A percentile compares a stretch with the other conserved stretches of the same genome.
Evolutionary conservation across 768 basidiomycete species (phyloP).

Genomic region (Naganishia onofrii): DNA sequence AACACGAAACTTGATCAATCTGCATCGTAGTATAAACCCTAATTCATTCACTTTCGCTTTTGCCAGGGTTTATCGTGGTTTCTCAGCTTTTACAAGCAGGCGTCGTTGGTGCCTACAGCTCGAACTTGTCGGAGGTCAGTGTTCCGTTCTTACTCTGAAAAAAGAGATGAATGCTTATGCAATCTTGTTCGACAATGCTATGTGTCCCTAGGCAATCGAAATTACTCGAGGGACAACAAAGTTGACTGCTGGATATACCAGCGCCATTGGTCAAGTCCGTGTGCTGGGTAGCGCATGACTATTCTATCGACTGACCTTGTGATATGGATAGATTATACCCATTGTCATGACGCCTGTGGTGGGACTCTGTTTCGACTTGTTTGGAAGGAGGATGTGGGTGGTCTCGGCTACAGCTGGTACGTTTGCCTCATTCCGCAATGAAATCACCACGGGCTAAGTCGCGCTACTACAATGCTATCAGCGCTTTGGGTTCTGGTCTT

Average conservation of each 20-base stretch:
- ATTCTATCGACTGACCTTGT: background rate
- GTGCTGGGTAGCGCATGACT: background rate
- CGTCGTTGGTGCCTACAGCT: constrained; percentile 42
- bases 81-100: constrained; percentile 46
- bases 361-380: constrained; percentile 46
- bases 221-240: constrained; percentile 44
- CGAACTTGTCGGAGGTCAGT: constrained; percentile 46
- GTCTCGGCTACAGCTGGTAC: constrained; percentile 40
- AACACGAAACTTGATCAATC: too few relatives aligned
- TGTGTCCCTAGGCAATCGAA: constrained; percentile 35
- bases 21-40: too few relatives aligned
- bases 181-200: background rate
- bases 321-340: constrained; percentile 37
- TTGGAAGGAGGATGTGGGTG: constrained; percentile 46
- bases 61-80: constrained; percentile 24
- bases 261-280: constrained; percentile 37
- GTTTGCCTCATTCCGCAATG: background rate
- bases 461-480: too few relatives aligned
- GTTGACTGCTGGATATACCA: constrained; percentile 50
- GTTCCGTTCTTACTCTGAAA: background rate
- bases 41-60: too few relatives aligned
- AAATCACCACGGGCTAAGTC: too few relatives aligned
- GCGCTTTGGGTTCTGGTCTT: constrained; percentile 48
- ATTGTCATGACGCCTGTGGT: constrained; percentile 48
- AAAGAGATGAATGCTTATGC: too few relatives aligned